Evolutionary conservation across 495 filamentous ascomycete species (phyloP).

Genomic region (Chaetomium fimeti): DNA sequence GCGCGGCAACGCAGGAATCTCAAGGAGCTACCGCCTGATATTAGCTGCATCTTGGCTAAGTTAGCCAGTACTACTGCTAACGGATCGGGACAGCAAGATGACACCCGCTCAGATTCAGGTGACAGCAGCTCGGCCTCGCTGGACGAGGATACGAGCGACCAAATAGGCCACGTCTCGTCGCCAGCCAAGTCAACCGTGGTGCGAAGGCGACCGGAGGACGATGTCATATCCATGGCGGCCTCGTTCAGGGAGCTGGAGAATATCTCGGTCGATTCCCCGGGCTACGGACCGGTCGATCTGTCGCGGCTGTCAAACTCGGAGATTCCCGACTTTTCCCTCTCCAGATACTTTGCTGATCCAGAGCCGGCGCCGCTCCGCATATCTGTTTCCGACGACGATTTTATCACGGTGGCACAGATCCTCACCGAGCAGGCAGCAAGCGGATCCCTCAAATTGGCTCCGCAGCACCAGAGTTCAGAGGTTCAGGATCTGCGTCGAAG

Average conservation of each 20-base stretch:
- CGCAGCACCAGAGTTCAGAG: constrained; percentile 16
- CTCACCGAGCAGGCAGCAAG: constrained; percentile 59
- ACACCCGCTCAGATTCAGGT: constrained; percentile 46
- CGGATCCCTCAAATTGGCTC: constrained; percentile 37
- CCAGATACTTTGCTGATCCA: constrained; percentile 51
- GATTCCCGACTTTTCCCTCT: constrained; percentile 44
- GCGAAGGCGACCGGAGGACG: constrained; percentile 43
- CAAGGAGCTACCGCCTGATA: constrained; percentile 41
- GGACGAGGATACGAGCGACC: constrained; percentile 50
- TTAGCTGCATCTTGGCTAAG: constrained; percentile 33
- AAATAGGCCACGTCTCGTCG: constrained; percentile 44
- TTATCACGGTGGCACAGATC: constrained; percentile 59
- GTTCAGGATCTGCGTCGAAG: constrained; percentile 35
- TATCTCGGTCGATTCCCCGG: constrained; percentile 33
- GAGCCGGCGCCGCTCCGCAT: constrained; percentile 45
- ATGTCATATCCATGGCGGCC: constrained; percentile 48
- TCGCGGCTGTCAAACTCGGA: constrained; percentile 42
- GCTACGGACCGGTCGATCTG: constrained; percentile 43
- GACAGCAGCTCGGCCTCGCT: constrained; percentile 49
- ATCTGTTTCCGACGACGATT: constrained; percentile 48
- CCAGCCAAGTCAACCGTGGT: constrained; percentile 46
- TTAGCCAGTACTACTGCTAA: constrained; percentile 30
- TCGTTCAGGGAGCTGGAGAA: constrained; percentile 51
- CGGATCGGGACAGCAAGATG: constrained; percentile 35
- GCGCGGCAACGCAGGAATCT: constrained; percentile 35